Conservation (phyloP, 768 basidiomycete genomes). For the Mycena leptocephala region DNA sequence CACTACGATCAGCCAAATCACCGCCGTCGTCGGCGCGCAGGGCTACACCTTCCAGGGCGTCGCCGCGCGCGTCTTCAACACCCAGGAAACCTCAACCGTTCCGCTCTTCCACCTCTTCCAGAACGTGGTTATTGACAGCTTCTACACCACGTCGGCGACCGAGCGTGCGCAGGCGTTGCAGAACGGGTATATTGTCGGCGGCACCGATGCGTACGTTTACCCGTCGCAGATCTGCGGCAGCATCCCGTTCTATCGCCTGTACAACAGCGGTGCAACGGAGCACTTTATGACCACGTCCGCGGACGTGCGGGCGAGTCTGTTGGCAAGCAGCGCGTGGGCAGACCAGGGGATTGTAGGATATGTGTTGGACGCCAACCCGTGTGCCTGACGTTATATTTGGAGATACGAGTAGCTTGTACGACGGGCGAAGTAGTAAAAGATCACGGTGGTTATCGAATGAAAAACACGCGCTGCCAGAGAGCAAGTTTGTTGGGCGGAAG, state of each 20-base stretch:
- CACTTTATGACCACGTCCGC: constrained; percentile 5
- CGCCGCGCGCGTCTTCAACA: constrained; percentile 11
- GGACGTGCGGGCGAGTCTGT: neutral
- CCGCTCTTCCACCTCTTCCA: constrained; percentile 3
- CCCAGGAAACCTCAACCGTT: constrained; percentile 2
- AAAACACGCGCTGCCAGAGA: neutral
- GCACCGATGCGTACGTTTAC: neutral
- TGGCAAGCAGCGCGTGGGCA: neutral
- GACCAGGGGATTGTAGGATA: constrained; percentile 11
- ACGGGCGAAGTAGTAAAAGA: neutral
- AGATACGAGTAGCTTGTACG: neutral
- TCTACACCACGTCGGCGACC: constrained; percentile 11
- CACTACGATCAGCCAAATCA: neutral
- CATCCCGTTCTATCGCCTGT: constrained; percentile 12
- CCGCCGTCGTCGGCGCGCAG: constrained; percentile 1
- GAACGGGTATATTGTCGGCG: neutral
- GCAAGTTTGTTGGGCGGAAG: too few species aligned
- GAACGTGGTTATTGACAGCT: neutral
- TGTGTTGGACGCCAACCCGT: constrained; percentile 1
- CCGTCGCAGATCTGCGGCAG: constrained; percentile 8
- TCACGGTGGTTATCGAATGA: neutral
- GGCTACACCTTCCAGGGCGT: constrained; percentile 4
- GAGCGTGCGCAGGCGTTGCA: neutral
- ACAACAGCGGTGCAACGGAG: constrained; percentile 4
- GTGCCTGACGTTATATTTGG: neutral